phyloP scores from a whole-genome alignment of 805 yeast species.

The Cyberlindnera galapagoensis region DNA sequence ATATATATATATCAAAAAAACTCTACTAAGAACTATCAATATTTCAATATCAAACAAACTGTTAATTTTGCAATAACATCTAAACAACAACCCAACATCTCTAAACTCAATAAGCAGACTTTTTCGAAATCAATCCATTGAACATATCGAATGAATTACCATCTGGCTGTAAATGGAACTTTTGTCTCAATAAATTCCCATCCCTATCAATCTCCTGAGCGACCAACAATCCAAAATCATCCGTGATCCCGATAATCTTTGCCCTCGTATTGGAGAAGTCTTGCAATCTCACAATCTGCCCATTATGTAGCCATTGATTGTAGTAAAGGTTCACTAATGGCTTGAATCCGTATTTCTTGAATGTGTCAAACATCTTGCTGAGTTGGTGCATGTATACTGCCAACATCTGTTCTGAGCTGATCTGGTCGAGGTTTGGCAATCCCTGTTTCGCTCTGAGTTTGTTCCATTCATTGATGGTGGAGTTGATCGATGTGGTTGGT shows the following conservation, averaged over 20 bases:
- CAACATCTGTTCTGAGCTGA: constrained; percentile 41
- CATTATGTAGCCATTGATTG: constrained; percentile 76
- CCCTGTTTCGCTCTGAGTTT: constrained; percentile 38
- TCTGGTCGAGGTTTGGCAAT: constrained; percentile 18
- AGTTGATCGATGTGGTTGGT: constrained; percentile 85
- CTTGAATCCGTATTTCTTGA: constrained; percentile 56
- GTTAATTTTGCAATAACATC: not conserved
- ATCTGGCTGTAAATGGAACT: constrained; percentile 82
- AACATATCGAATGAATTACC: constrained; percentile 97
- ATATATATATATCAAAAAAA: constrained; percentile 1
- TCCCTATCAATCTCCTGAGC: constrained; percentile 58
- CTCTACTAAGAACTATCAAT: not conserved
- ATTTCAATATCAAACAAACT: constrained; percentile 2
- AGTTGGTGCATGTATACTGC: constrained; percentile 67
- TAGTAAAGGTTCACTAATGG: constrained; percentile 70
- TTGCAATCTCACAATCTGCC: constrained; percentile 65
- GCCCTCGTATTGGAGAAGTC: constrained; percentile 50
- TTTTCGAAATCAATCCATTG: constrained; percentile 73
- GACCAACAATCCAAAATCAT: constrained; percentile 74
- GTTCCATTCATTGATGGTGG: constrained; percentile 60
- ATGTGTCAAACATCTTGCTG: constrained; percentile 53
- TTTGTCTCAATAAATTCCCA: constrained; percentile 44
- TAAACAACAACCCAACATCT: no score
- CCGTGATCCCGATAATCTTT: constrained; percentile 70
- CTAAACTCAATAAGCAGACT: no score